Evolutionary conservation across 495 filamentous ascomycete species (phyloP), one percentile per base, ranked within the genome.

Genomic region (Lineolata rhizophorae): DNA sequence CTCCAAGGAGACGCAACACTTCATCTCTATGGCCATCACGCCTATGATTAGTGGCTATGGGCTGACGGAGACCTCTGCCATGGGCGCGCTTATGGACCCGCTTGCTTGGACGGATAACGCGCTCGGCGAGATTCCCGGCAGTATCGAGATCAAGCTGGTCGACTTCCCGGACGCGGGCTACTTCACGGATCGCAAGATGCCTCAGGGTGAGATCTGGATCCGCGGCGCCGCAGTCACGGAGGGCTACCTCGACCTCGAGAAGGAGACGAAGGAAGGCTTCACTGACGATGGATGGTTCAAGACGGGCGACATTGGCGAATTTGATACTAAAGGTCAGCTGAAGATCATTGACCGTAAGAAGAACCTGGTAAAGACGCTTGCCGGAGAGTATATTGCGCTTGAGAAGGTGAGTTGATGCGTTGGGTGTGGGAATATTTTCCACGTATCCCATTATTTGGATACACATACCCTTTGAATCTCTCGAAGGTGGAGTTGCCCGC

Each of bases 321-420:
- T 76, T 54, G 76, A 85, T 48, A 46, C 57, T 37, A 65, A 73
- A 45, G 83, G 83, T 37, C 72, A 91, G 47, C 57, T 94, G 31
- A 68, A 63, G 45, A 76, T 94, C 52, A 91, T 94, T 45, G 83
- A 94, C 54, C 78, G 83, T 45, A 94, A 92, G 77, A 94, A 94
- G 74, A 94, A 94, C 52, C 54, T 94, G 39, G 76, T 92, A 51
- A 94, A 94, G 72, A 97, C 83, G 2, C 61, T 77, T 35, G 81
- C 84, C 48, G 87, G 87, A 46, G 87, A 97, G 60, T 97, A 97
- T 55, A 93, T 97, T 49, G 87, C 87, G 20, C 65, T 97, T 13
- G 87, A 97, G 70, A 97, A 97, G 54, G 57, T 61, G 31, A 32
- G 32, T 10, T 18, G 12, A n/a, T n/a, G n/a, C n/a, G n/a, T n/a